These are phyloP conservation scores for Coelastrella sp. DNA, from an alignment of 139 green algal species.

Conservation along the genomic window DNA sequence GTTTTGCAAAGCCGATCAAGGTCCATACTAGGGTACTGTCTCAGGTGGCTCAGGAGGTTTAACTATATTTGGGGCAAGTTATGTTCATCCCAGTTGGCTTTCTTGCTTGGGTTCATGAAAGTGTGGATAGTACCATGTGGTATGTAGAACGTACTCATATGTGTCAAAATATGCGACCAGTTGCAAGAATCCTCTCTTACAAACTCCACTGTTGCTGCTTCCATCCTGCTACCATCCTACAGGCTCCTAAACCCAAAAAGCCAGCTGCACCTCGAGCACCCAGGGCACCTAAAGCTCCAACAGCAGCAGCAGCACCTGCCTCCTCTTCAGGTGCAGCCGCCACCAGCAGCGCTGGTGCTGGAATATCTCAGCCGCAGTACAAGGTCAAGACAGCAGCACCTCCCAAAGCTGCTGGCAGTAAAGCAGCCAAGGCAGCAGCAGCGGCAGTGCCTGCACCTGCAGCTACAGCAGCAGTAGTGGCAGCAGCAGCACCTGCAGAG, in stretches of 20 bases:
- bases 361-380: constrained; percentile 22
- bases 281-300: constrained; percentile 19
- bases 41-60: too few species aligned
- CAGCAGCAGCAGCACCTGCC: constrained; percentile 27
- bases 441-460: background rate
- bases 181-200: too few species aligned
- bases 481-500: background rate
- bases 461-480: background rate
- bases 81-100: too few species aligned
- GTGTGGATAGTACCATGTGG: too few species aligned
- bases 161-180: too few species aligned
- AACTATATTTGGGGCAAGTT: too few species aligned
- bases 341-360: constrained; percentile 17
- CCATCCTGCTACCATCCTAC: background rate
- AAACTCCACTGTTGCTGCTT: too few species aligned
- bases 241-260: constrained; percentile 50
- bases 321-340: constrained; percentile 31
- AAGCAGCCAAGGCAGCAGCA: constrained; percentile 33
- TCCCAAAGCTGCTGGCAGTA: constrained; percentile 40
- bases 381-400: constrained; percentile 33
- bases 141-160: too few species aligned
- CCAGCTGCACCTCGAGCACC: constrained; percentile 36
- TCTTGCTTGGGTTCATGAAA: too few species aligned
- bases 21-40: too few species aligned
- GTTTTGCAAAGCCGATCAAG: too few species aligned